Base-by-base conservation (phyloP, 345 rosid genomes). In the Populus davidiana region DNA sequence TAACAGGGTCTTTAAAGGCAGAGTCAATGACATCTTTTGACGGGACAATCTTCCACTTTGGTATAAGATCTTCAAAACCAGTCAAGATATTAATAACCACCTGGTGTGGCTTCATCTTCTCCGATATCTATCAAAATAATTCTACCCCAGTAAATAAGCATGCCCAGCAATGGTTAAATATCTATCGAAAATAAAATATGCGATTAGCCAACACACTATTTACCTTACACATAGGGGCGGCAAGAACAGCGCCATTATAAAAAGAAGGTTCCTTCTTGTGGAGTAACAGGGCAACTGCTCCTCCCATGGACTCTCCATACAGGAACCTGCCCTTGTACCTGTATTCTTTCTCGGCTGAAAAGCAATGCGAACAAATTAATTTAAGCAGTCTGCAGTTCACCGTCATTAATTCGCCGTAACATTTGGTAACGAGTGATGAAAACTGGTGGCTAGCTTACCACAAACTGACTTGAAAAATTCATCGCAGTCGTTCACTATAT, bases 161-260 rank as follows among this genome's bases (percentile, higher is more conserved):
- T 52, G 59, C 59, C 59, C n/a, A 5, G 8, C 2, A 20, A 52
- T 7, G 59, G 18, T 52, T 7, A 52, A 52, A 2, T 52, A 52
- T 20, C 59, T 52, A 47, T 4, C 50, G 17, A 14, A 12, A 47
- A 47, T 47, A 47, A 47, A 47, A 47, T 0, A 3, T 12, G 50
- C 14, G 12, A 13, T 11, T 0, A 47, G 16, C 56, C 18, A 18
- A n/a, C 17, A 17, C 2, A 8, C 29, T 23, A 12, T 18, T 49
- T 82, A 93, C 99, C 98, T 96, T 96, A 69, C 99, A 96, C 99
- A 96, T 96, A 27, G 99, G 99, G 25, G 99, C 99, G 52, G 91
- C 92, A 47, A 96, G 97, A 69, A 94, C 86, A 25, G 96, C 97
- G 8, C 98, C 99, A 6, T 91, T 89, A 88, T 95, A 96, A 61